Percentiles rank a stretch among this genome's conserved stretches.
These are phyloP conservation scores for Nemania sp. DNA, from an alignment of 2,329 filamentous ascomycete genomes.

Conservation along the genomic window DNA sequence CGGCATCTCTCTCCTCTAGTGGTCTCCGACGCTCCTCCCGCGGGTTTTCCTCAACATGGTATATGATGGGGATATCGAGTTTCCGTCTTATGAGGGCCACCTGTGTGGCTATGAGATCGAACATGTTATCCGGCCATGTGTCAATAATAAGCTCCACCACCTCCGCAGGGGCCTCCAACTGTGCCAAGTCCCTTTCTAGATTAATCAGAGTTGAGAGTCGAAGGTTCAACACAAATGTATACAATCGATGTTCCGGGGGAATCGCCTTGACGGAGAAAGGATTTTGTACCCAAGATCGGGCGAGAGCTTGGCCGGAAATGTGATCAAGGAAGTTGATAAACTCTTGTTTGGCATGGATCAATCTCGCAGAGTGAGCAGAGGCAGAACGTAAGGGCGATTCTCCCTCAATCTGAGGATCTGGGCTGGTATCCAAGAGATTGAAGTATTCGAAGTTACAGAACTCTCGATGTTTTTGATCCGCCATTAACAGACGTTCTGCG, in stretches of 20 bases:
- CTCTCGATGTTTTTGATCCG: slow-evolving; percentile 67
- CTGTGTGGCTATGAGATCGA: slow-evolving; percentile 64
- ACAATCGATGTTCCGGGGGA: slow-evolving; percentile 67
- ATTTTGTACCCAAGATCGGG: slow-evolving; percentile 66
- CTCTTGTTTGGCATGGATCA: slow-evolving; percentile 71
- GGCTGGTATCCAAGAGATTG: slow-evolving; percentile 68
- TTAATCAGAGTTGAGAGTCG: slow-evolving; percentile 69
- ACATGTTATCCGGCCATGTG: slow-evolving; percentile 63
- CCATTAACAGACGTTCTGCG: slow-evolving; percentile 67
- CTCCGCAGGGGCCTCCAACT: slow-evolving; percentile 69
- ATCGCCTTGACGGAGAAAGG: slow-evolving; percentile 71
- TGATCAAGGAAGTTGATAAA: slow-evolving; percentile 70
- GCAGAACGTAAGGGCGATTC: slow-evolving; percentile 54
- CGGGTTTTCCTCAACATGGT: slow-evolving; percentile 65
- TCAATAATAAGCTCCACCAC: slow-evolving; percentile 71
- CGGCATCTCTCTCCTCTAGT: slow-evolving; percentile 54
- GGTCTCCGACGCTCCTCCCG: slow-evolving; percentile 56
- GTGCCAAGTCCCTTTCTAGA: slow-evolving; percentile 62
- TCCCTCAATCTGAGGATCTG: slow-evolving; percentile 47
- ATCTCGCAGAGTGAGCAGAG: slow-evolving; percentile 65
- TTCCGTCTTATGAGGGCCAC: slow-evolving; percentile 69
- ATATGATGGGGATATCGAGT: slow-evolving; percentile 67
- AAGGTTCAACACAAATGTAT: slow-evolving; percentile 73
- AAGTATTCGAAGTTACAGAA: slow-evolving; percentile 80
- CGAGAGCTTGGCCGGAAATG: slow-evolving; percentile 65